Evolutionary conservation across 75 land plant genomes (phyloP).

Genomic region (Isoetes taiwanensis): DNA sequence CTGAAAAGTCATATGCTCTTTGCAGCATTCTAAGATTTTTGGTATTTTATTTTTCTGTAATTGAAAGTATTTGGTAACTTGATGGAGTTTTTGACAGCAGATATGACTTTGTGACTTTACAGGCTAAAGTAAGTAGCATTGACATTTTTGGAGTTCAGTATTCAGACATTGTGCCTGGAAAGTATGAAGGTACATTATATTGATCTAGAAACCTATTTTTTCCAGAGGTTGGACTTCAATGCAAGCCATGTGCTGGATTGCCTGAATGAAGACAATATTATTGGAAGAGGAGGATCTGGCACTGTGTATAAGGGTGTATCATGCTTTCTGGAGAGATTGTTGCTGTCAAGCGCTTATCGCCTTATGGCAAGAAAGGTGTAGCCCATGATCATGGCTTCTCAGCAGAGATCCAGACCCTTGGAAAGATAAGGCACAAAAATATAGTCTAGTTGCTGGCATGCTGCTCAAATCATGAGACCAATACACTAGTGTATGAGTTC

Average conservation of each 20-base stretch:
- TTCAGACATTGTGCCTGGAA: constrained; percentile 59
- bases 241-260: constrained; percentile 63
- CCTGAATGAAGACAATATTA: constrained; percentile 73
- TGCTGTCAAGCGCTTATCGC: constrained; percentile 74
- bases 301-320: constrained; percentile 72
- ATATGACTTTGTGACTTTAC: not conserved
- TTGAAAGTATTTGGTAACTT: not conserved
- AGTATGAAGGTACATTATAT: constrained; percentile 48
- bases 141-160: constrained; percentile 48
- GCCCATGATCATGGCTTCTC: constrained; percentile 66
- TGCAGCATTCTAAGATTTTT: not conserved
- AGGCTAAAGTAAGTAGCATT: constrained; percentile 70
- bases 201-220: not conserved
- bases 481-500: constrained; percentile 69
- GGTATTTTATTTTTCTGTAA: not conserved
- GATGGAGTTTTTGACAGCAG: not conserved
- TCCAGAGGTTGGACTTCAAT: constrained; percentile 56
- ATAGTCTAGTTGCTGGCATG: constrained; percentile 69
- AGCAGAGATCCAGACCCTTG: constrained; percentile 72
- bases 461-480: constrained; percentile 56
- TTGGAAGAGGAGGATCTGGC: constrained; percentile 93
- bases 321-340: constrained; percentile 61
- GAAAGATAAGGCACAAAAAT: constrained; percentile 66
- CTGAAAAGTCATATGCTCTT: not conserved
- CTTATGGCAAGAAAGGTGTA: constrained; percentile 21